Evolutionary conservation across 805 yeast genomes (phyloP).

Genomic region (Metschnikowia gelsemii): DNA sequence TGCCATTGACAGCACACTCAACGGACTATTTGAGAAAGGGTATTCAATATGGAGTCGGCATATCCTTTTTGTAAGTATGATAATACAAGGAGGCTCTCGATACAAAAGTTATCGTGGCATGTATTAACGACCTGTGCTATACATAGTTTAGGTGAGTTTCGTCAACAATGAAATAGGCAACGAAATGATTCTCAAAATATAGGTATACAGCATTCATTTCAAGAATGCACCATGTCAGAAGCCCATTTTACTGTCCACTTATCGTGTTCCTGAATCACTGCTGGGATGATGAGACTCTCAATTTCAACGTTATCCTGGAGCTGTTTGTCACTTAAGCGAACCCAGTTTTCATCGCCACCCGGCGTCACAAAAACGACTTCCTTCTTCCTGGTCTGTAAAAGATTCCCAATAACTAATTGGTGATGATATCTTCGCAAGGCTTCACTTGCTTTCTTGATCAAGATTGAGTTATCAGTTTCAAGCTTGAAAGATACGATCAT

Average conservation of each 20-base stretch:
- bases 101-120: too few species aligned
- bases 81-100: too few species aligned
- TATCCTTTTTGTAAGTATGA: constrained; percentile 49
- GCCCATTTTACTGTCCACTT: constrained; percentile 48
- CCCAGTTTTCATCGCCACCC: constrained; percentile 47
- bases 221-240: not conserved
- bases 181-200: too few species aligned
- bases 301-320: constrained; percentile 52
- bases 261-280: constrained; percentile 62
- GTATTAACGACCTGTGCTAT: too few species aligned
- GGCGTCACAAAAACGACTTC: constrained; percentile 83
- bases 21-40: constrained; percentile 52
- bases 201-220: too few species aligned
- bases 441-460: constrained; percentile 70
- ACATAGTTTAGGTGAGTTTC: too few species aligned
- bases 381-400: constrained; percentile 81
- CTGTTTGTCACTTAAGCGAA: constrained; percentile 46
- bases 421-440: constrained; percentile 87
- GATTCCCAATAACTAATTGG: constrained; percentile 91
- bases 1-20: constrained; percentile 47
- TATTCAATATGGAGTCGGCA: constrained; percentile 57
- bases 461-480: constrained; percentile 76
- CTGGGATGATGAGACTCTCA: constrained; percentile 79
- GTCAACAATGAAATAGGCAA: too few species aligned
- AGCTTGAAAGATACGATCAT: constrained; percentile 93